Evolutionary conservation across 1,284 basidiomycete genomes (phyloP).

Genomic region (Sanguinoderma infundibulare): DNA sequence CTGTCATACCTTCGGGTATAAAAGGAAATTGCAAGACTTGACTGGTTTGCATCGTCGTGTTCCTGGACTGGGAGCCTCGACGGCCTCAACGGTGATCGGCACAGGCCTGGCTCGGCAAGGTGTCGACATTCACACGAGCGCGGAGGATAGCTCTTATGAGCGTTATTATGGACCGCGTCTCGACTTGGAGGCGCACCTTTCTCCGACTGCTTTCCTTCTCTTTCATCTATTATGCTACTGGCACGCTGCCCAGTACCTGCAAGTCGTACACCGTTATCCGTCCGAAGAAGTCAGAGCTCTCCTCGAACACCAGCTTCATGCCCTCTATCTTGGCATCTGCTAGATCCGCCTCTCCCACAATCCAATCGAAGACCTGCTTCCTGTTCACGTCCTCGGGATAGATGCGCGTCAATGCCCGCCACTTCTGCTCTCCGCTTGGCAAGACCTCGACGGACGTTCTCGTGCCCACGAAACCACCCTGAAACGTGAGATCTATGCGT

Average conservation of each 20-base stretch:
- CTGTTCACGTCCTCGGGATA: conserved; percentile 81
- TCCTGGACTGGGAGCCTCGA: no score
- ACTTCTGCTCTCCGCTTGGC: conserved; percentile 36
- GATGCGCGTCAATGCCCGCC: conserved; percentile 55
- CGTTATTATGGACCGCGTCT: no score
- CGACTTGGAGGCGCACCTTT: background rate
- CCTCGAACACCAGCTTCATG: conserved; percentile 72
- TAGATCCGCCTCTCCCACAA: conserved; percentile 14
- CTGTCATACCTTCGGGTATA: no score
- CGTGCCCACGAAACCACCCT: conserved; percentile 82
- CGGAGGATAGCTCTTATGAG: no score
- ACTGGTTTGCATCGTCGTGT: no score
- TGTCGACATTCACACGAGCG: no score
- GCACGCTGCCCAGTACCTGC: conserved; percentile 36
- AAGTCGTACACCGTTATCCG: conserved; percentile 75
- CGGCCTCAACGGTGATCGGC: no score
- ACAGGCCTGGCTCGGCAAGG: no score
- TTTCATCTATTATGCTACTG: background rate
- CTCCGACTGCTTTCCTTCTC: background rate
- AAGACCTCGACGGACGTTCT: conserved; percentile 56
- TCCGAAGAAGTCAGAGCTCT: conserved; percentile 81
- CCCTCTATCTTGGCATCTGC: conserved; percentile 40
- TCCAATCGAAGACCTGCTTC: conserved; percentile 65
- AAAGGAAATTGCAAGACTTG: no score
- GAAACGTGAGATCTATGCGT: conserved; percentile 69